Conservation (phyloP, 495 filamentous ascomycete genomes). For the Rhypophila decipiens region DNA sequence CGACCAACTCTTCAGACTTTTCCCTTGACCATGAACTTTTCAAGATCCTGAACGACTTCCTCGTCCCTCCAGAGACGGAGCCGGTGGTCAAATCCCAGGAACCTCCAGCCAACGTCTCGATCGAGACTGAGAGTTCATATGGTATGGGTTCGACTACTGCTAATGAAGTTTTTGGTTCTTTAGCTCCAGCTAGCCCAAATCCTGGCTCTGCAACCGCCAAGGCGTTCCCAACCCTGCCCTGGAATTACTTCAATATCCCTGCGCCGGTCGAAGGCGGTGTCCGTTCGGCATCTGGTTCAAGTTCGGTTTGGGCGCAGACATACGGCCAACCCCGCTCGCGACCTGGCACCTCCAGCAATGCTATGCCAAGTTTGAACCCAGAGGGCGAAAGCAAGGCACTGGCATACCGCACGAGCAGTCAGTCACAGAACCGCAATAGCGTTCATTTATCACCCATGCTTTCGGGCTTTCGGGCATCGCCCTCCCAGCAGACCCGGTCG, state of each 20-base stretch:
- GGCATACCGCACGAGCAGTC: conserved; percentile 3
- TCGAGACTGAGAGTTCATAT: conserved; percentile 27
- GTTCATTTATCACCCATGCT: too few relatives aligned
- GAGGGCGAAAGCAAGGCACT: background rate
- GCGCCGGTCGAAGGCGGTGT: conserved; percentile 16
- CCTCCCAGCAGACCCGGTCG: too few relatives aligned
- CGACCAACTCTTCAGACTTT: conserved; percentile 13
- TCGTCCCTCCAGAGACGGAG: conserved; percentile 27
- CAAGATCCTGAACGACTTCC: conserved; percentile 36
- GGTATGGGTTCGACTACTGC: conserved; percentile 36
- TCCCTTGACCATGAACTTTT: conserved; percentile 29
- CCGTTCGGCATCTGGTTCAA: background rate
- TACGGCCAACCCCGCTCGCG: conserved; percentile 10
- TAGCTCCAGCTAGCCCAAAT: conserved; percentile 17
- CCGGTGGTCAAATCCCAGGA: background rate
- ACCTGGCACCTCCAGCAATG: conserved; percentile 14
- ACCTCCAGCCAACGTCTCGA: conserved; percentile 5
- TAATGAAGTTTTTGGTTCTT: conserved; percentile 27
- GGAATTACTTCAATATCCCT: conserved; percentile 37
- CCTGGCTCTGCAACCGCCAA: conserved; percentile 33
- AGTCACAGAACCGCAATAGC: too few relatives aligned
- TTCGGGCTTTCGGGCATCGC: too few relatives aligned
- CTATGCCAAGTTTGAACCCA: too few relatives aligned
- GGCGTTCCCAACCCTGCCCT: conserved; percentile 35
- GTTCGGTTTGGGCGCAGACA: background rate